These are phyloP conservation scores for Linaria vulgaris DNA, from an alignment of 257 asterid species.

Conservation along the genomic window DNA sequence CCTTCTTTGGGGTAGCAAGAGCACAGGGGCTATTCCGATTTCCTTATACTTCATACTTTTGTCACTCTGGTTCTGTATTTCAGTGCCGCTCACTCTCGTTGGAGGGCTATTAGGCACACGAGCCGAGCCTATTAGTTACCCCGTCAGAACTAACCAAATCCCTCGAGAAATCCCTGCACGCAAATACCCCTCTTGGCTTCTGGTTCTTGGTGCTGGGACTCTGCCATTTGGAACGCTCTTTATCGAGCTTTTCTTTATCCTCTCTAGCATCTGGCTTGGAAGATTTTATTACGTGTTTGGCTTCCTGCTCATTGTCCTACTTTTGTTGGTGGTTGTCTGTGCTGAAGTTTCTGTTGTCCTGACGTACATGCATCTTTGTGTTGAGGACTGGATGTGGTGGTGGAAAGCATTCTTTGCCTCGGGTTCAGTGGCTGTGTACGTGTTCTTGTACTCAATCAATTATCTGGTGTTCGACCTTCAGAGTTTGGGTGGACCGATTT, in stretches of 20 bases:
- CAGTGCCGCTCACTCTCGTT: constrained; percentile 80
- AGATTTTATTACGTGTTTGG: constrained; percentile 82
- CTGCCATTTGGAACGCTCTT: constrained; percentile 90
- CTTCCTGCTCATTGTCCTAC: constrained; percentile 63
- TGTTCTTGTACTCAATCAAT: constrained; percentile 75
- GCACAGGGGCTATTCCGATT: constrained; percentile 83
- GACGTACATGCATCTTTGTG: constrained; percentile 88
- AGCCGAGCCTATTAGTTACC: constrained; percentile 65
- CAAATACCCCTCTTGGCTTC: constrained; percentile 80
- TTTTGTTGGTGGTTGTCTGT: constrained; percentile 63
- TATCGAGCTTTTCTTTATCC: constrained; percentile 85
- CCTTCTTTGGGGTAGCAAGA: constrained; percentile 85
- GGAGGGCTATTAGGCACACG: constrained; percentile 72
- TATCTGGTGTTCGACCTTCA: constrained; percentile 80
- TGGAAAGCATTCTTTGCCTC: constrained; percentile 89
- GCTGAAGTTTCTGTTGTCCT: constrained; percentile 84
- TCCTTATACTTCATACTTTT: constrained; percentile 64
- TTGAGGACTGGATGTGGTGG: constrained; percentile 99
- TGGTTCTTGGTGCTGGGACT: constrained; percentile 88
- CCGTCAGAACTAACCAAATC: constrained; percentile 78
- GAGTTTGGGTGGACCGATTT: constrained; percentile 82
- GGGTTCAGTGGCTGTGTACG: constrained; percentile 77
- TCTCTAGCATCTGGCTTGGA: constrained; percentile 87
- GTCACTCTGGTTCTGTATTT: constrained; percentile 81
- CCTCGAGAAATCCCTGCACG: constrained; percentile 84